phyloP scores from a whole-genome alignment of 331 rosid genomes.

The Pyrus hybrid region DNA sequence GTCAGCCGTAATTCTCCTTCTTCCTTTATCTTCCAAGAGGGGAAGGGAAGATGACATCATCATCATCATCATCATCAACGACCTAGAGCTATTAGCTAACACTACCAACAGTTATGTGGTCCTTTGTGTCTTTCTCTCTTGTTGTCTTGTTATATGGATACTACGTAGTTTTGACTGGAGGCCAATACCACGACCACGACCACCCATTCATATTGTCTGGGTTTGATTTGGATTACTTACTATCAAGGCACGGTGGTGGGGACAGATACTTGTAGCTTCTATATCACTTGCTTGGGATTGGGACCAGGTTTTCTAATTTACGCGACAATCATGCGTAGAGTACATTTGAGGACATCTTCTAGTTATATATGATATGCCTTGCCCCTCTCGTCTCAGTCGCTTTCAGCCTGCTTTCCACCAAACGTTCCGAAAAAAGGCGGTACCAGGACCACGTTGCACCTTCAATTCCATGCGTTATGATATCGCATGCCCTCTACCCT shows the following conservation, averaged over 20 bases:
- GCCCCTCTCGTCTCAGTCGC: neutral
- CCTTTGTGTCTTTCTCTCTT: neutral
- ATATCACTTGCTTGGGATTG: neutral
- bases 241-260: neutral
- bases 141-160: neutral
- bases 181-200: neutral
- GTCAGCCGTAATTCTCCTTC: neutral
- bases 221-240: neutral
- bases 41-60: neutral
- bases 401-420: neutral
- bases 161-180: neutral
- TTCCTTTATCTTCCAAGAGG: neutral
- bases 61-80: neutral
- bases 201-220: neutral
- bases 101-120: neutral
- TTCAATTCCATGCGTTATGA: neutral
- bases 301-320: neutral
- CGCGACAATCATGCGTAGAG: neutral
- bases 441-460: neutral
- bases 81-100: neutral
- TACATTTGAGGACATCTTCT: neutral
- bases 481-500: neutral
- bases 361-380: neutral
- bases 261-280: neutral
- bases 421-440: neutral